Base-by-base conservation (phyloP, 1,284 basidiomycete genomes). In the Moesziomyces aphidis region DNA sequence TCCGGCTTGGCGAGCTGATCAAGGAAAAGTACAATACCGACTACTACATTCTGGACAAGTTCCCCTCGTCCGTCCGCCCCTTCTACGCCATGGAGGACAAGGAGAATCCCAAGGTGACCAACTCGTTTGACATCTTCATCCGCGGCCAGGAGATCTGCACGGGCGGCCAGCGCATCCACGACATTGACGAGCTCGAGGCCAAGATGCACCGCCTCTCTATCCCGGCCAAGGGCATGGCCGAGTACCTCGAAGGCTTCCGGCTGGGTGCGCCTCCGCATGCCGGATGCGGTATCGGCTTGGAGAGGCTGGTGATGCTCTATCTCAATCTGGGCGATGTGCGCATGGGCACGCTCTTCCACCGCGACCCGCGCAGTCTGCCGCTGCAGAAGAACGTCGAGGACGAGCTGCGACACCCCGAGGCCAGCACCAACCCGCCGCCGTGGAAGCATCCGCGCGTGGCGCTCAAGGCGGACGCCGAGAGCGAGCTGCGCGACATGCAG, bases 1-100 rank as follows among this genome's bases (percentile, higher is more conserved):
- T 93, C 87, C 89, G 92, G 58, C 90, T 98, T 24, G 96, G 96
- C 31, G 88, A 90, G 56, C 87, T 98, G 56, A 90, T 98, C 80
- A 93, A 92, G 85, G 90, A 90, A 62, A 97, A 96, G 87, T 96
- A 95, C 85, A 90, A 94, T 78, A 97, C 93, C 58, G 96, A 99
- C 87, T 85, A 84, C 62, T 85, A 83, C 73, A 83, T 85, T 39
- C 77, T 85, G 39, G 83, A 85, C 73, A 85, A 85, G 61, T 85
- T 85, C 65, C 83, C 83, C 26, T 88, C 94, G 83, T 91, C 89
- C 31, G 90, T 97, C 60, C 92, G 96, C 68, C 96, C 97, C 4
- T 99, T 99, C 88, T 99, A 99, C 61, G 72, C 82, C 34, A 69
- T 80, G 71, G 76, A 75, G n/a, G 87, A 98, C 95, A 59, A 64